phyloP scores from a whole-genome alignment of 2,329 filamentous ascomycete species.

The Purpureocillium takamizusanense region DNA sequence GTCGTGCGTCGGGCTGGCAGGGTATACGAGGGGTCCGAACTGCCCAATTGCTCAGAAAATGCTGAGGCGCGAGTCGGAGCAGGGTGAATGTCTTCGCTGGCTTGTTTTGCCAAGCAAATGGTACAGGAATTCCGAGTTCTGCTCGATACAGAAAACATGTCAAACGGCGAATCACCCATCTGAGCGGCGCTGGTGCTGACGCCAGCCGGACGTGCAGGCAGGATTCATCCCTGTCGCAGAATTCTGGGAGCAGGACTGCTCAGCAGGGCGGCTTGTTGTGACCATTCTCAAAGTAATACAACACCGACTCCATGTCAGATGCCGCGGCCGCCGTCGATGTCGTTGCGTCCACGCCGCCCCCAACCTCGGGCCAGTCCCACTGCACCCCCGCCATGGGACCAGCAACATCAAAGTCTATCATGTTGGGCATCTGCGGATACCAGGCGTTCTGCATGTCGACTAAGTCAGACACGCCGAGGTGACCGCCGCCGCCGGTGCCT shows the following conservation, averaged over 20 bases:
- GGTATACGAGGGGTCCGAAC: no score
- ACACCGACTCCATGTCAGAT: constrained; percentile 12
- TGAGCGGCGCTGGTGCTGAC: no score
- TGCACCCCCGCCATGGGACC: constrained; percentile 13
- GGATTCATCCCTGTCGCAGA: no score
- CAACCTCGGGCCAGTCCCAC: constrained; percentile 18
- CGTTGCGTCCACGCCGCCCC: constrained; percentile 1
- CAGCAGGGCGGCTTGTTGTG: constrained; percentile 5
- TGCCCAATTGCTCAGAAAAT: no score
- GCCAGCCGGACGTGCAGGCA: no score
- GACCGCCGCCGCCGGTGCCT: constrained; percentile 8
- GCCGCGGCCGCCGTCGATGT: constrained; percentile 5
- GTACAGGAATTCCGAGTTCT: no score
- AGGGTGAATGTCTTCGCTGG: no score
- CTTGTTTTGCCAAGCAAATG: no score
- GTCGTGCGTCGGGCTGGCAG: no score
- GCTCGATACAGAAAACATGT: no score
- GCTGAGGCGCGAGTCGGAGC: no score
- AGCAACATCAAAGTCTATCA: constrained; percentile 19
- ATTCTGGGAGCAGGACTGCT: not conserved
- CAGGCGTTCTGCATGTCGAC: constrained; percentile 16
- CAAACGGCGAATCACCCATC: no score
- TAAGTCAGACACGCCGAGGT: constrained; percentile 13
- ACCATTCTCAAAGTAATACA: constrained; percentile 13
- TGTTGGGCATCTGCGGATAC: constrained; percentile 17